Evolutionary conservation across 2,329 filamentous ascomycete genomes (phyloP), one percentile per base, ranked within the genome.

Genomic region (Sarocladium kiliense): DNA sequence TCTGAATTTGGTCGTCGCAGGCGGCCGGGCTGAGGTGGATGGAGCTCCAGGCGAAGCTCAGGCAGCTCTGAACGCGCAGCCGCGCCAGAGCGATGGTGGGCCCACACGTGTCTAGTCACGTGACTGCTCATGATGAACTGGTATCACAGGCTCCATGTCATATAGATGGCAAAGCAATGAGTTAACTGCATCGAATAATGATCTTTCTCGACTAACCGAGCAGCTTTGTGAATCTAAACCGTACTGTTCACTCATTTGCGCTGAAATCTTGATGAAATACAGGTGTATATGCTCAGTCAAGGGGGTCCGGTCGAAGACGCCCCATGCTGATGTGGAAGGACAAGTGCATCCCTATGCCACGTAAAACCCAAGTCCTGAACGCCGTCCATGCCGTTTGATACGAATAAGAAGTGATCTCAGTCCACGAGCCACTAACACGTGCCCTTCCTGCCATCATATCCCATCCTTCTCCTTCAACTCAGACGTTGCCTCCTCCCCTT

Each of bases 61-160:
- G 74, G 74, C 74, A 76, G 72, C 74, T 75, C 68, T 70, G 68
- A 67, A 75, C 74, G 71, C 74, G 74, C 69, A 72, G 68, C 66
- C 64, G 64, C 57, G 62, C 62, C 55, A 56, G 23, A 51, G 44
- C n/a, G 57, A 61, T 27, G 27, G 37, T 56, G 47, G 58, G 62
- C 54, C 44, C 59, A 54, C 63, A 64, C 58, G 56, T 65, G 61
- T 55, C 2, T 0, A 0, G 0, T 6, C 62, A 66, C 62, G 64
- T 65, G 65, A 60, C 25, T 2, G 0, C 2, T 2, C 2, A 11
- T 2, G 32, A n/a, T 14, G 56, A 3, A 54, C 56, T 60, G 26
- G n/a, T 18, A 49, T 18, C 26, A n/a, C n/a, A n/a, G n/a, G n/a
- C n/a, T n/a, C n/a, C n/a, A n/a, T n/a, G n/a, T n/a, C n/a, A n/a